These are phyloP conservation scores for Chrysoporthe cubensis DNA, from an alignment of 2,329 filamentous ascomycete genomes.

Conservation along the genomic window DNA sequence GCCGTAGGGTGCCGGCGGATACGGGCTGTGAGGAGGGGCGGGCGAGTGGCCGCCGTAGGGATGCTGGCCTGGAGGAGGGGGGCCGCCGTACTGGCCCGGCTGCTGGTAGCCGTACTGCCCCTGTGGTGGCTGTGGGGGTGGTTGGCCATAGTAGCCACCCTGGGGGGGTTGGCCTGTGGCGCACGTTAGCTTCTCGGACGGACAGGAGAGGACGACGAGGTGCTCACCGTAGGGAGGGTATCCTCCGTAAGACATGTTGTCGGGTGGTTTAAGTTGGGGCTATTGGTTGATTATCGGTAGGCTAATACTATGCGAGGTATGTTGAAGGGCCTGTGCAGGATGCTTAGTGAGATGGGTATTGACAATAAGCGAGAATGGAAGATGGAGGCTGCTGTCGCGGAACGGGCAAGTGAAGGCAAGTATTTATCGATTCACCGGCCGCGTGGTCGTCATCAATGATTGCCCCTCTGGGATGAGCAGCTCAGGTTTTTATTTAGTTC, in stretches of 20 bases:
- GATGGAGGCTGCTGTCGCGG: not conserved
- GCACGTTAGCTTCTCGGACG: slow-evolving; percentile 5
- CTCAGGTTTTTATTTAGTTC: not conserved
- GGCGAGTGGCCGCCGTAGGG: slow-evolving; percentile 11
- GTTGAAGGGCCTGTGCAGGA: not conserved
- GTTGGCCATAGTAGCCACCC: slow-evolving; percentile 29
- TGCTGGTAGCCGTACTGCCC: slow-evolving; percentile 13
- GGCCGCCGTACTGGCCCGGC: slow-evolving; percentile 14
- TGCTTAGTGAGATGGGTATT: not conserved
- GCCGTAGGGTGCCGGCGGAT: slow-evolving; percentile 21
- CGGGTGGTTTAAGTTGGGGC: not conserved
- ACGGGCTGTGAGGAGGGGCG: slow-evolving; percentile 17
- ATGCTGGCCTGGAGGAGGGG: slow-evolving; percentile 11
- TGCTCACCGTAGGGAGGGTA: slow-evolving; percentile 43
- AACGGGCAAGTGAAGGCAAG: not conserved
- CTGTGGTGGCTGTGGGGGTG: slow-evolving; percentile 16
- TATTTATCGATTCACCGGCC: not conserved
- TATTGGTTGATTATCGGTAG: not conserved
- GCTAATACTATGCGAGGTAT: not conserved
- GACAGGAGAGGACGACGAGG: not conserved
- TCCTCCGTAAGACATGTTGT: slow-evolving; percentile 41
- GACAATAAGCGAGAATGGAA: not conserved
- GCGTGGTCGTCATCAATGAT: not conserved
- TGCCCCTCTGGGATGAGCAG: not conserved
- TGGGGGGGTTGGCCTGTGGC: slow-evolving; percentile 32